Evolutionary conservation across 163 green algal species (phyloP), one percentile per base, ranked within the genome.

Genomic region (Coccomyxa subellipsoidea): DNA sequence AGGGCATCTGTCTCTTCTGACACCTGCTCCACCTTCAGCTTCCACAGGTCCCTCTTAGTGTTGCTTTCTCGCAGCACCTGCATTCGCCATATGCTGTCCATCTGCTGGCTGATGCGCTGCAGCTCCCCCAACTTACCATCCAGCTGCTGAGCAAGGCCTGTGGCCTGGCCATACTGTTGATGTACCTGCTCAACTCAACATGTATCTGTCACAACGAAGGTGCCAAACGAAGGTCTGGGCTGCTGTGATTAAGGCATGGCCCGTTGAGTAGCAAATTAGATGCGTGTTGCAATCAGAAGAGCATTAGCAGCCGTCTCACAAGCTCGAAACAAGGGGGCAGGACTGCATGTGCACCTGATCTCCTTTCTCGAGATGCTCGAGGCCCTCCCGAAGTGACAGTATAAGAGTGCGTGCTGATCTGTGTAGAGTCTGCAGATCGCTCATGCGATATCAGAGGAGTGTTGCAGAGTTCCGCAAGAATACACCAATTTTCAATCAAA

Each of bases 41-140:
- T 96, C 93, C 93, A 97, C 0, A 96, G 75, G 54, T 96, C 90
- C 2, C 90, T 83, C 80, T 93, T 93, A 27, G 85, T 84, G 10
- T 84, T 38, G 12, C 84, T 84, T 70, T 95, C 91, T 34, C 90
- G 83, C 2, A 96, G 77, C 1, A 91, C 82, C 76, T 94, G 89
- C 93, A 97, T 96, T n/a, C 93, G 87, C 93, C 93, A 96, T 7
- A 89, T 85, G 36, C 86, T 90, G 59, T 97, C 93, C 87, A 96
- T 88, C 39, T 95, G 88, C 32, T 81, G 53, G 80, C 87, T 93
- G 53, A 90, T 90, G n/a, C 87, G 80, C 89, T 96, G 90, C 83
- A 87, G 35, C 27, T 94, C 88, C 37, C 79, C 78, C 21, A 94
- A 40, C 38, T 93, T 92, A 32, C 87, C 53, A 18, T 90, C 81